Conservation (phyloP, 371 early-diverging fungal species). For the Conidiobolus coronatus region DNA sequence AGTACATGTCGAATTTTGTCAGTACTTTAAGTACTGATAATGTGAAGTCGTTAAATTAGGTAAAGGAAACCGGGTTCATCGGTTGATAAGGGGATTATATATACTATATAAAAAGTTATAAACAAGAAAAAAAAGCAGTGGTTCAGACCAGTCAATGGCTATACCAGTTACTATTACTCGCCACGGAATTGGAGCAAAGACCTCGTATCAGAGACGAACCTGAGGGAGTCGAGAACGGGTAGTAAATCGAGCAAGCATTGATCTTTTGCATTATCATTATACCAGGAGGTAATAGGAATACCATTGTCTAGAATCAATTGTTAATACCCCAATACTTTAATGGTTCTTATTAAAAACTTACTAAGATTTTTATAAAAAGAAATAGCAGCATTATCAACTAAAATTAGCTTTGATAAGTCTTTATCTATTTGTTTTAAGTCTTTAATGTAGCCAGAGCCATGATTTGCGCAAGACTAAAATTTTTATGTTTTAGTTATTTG, state of each 20-base stretch:
- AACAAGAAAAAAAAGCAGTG: too few relatives aligned
- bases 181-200: slow-evolving; percentile 15
- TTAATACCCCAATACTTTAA: neutral
- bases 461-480: slow-evolving; percentile 11
- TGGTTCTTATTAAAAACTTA: slow-evolving; percentile 7
- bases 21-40: too few relatives aligned
- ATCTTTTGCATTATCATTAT: slow-evolving; percentile 40
- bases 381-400: slow-evolving; percentile 77
- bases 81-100: too few relatives aligned
- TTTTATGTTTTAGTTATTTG: neutral
- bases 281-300: slow-evolving; percentile 66
- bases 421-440: slow-evolving; percentile 58
- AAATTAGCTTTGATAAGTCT: slow-evolving; percentile 65
- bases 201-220: slow-evolving; percentile 66
- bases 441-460: slow-evolving; percentile 65
- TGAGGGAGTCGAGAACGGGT: slow-evolving; percentile 62
- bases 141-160: too few relatives aligned
- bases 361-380: slow-evolving; percentile 68
- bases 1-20: too few relatives aligned
- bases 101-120: too few relatives aligned
- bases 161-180: neutral
- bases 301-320: slow-evolving; percentile 38
- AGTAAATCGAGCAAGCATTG: slow-evolving; percentile 61
- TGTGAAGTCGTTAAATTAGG: too few relatives aligned
- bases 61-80: too few relatives aligned